These are phyloP conservation scores for Whalleya microplaca DNA, from an alignment of 2,329 filamentous ascomycete species.

Conservation along the genomic window DNA sequence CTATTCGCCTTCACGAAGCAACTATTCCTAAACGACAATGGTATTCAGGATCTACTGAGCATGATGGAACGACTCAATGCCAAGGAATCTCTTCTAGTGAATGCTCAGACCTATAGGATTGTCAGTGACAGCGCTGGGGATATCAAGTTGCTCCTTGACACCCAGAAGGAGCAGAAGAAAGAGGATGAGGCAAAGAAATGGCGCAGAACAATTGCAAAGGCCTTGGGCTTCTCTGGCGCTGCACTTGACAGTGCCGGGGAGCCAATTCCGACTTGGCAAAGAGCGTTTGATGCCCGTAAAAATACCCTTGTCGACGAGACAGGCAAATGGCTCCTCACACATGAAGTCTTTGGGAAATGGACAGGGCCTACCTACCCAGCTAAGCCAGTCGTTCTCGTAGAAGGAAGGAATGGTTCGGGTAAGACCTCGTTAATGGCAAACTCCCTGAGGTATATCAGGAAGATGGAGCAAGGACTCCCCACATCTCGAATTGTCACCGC, in stretches of 20 bases:
- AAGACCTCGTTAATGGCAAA: constrained; percentile 41
- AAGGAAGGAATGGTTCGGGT: constrained; percentile 35
- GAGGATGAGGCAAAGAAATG: constrained; percentile 39
- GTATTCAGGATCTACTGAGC: constrained; percentile 36
- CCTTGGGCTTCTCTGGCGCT: constrained; percentile 33
- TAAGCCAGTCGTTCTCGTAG: constrained; percentile 33
- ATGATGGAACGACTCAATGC: constrained; percentile 40
- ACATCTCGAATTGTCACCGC: constrained; percentile 32
- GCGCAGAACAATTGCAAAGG: constrained; percentile 34
- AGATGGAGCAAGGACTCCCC: constrained; percentile 24
- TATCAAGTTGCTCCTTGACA: constrained; percentile 34
- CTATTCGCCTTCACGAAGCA: constrained; percentile 38
- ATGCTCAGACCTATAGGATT: constrained; percentile 39
- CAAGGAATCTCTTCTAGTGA: constrained; percentile 39
- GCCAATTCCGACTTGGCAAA: constrained; percentile 35
- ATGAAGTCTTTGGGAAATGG: constrained; percentile 31
- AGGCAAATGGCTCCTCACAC: constrained; percentile 33
- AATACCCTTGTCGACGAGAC: constrained; percentile 36
- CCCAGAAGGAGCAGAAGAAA: constrained; percentile 36
- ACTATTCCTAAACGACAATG: constrained; percentile 41
- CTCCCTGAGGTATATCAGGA: constrained; percentile 33
- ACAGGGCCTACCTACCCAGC: constrained; percentile 20
- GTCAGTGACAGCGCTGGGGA: constrained; percentile 38
- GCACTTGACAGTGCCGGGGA: constrained; percentile 37
- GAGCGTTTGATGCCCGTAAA: constrained; percentile 34